phyloP scores from a whole-genome alignment of 2,329 filamentous ascomycete genomes.

The Aotearoamyces nothofagi region DNA sequence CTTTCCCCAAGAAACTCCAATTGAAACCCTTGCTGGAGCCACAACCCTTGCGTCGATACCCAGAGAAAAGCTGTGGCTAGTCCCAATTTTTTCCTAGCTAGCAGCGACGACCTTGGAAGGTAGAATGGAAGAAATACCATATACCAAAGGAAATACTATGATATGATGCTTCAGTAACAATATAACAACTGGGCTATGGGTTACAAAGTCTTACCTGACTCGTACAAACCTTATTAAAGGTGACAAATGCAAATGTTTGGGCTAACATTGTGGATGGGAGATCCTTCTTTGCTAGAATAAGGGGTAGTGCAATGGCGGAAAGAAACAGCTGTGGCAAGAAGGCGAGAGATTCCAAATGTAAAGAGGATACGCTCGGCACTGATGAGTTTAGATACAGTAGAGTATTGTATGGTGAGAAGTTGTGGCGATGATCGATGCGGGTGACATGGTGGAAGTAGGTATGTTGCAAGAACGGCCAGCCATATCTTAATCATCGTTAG shows the following conservation, averaged over 20 bases:
- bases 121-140: slow-evolving; percentile 87
- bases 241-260: slow-evolving; percentile 93
- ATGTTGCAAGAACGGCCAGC: slow-evolving; percentile 67
- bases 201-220: slow-evolving; percentile 56
- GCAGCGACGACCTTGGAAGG: slow-evolving; percentile 63
- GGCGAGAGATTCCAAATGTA: slow-evolving; percentile 60
- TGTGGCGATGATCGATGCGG: slow-evolving; percentile 90
- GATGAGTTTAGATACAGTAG: slow-evolving; percentile 78
- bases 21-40: slow-evolving; percentile 61
- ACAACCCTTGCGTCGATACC: slow-evolving; percentile 59
- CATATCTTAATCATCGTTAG: slow-evolving; percentile 43
- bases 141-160: slow-evolving; percentile 95
- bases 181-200: slow-evolving; percentile 1
- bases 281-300: slow-evolving; percentile 66
- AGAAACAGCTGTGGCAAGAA: slow-evolving; percentile 81
- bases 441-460: slow-evolving; percentile 89
- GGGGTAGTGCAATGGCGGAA: slow-evolving; percentile 59
- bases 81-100: slow-evolving; percentile 45
- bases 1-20: slow-evolving; percentile 70
- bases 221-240: slow-evolving; percentile 98
- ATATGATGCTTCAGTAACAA: background rate
- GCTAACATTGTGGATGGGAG: slow-evolving; percentile 76
- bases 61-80: slow-evolving; percentile 52
- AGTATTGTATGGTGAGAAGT: slow-evolving; percentile 94
- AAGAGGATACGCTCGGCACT: slow-evolving; percentile 21